Evolutionary conservation across 768 basidiomycete genomes (phyloP).

Genomic region (Suillus brevipes): DNA sequence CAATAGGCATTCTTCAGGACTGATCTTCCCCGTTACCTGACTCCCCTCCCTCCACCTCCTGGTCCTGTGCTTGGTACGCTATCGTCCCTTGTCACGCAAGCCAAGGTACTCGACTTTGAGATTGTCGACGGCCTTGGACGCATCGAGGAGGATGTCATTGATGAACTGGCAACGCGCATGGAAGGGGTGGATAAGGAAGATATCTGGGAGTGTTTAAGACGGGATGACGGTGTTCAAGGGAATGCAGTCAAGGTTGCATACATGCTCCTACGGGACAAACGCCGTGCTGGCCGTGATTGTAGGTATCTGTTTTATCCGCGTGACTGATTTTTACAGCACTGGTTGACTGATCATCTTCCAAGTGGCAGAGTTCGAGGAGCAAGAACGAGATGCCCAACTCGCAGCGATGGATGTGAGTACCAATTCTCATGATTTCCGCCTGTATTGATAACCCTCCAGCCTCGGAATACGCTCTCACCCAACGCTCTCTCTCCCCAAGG

Average conservation of each 20-base stretch:
- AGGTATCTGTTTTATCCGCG: slow-evolving; percentile 35
- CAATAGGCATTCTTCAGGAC: slow-evolving; percentile 88
- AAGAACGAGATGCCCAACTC: slow-evolving; percentile 79
- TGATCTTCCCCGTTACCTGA: slow-evolving; percentile 85
- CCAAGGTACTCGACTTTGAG: slow-evolving; percentile 71
- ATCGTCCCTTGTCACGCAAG: slow-evolving; percentile 68
- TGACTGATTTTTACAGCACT: slow-evolving; percentile 3
- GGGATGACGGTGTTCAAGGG: slow-evolving; percentile 82
- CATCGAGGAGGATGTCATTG: slow-evolving; percentile 89
- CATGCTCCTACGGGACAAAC: slow-evolving; percentile 87
- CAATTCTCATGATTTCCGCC: slow-evolving; percentile 25
- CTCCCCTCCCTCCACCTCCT: slow-evolving; percentile 73
- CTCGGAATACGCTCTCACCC: slow-evolving; percentile 69
- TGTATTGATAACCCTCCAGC: slow-evolving; percentile 39
- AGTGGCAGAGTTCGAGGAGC: slow-evolving; percentile 77
- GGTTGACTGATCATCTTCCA: slow-evolving; percentile 32
- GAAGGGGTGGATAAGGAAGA: slow-evolving; percentile 77
- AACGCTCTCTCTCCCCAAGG: slow-evolving; percentile 62
- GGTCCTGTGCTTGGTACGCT: slow-evolving; percentile 77
- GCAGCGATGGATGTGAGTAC: slow-evolving; percentile 76
- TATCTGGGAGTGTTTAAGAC: slow-evolving; percentile 81
- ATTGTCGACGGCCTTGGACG: slow-evolving; percentile 90
- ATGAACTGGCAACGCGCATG: slow-evolving; percentile 74
- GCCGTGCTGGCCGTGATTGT: slow-evolving; percentile 82
- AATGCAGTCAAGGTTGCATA: slow-evolving; percentile 98